phyloP scores from a whole-genome alignment of 1,284 basidiomycete genomes.

The Athelia psychrophila region DNA sequence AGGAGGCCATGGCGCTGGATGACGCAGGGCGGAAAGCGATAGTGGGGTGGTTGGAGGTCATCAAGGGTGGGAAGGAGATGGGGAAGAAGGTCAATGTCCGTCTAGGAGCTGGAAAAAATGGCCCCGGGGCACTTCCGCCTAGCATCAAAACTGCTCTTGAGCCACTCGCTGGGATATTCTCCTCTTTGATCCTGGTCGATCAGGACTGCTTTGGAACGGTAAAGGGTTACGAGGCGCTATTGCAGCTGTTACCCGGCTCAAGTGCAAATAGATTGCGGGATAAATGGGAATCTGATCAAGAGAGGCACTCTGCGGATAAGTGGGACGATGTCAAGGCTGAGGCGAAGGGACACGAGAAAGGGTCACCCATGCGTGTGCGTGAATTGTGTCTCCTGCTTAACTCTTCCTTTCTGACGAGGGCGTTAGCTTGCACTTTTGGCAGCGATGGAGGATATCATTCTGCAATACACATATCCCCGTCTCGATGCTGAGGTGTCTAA shows the following conservation, averaged over 20 bases:
- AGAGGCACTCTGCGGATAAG: conserved; percentile 59
- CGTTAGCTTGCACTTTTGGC: conserved; percentile 33
- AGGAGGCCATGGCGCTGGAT: conserved; percentile 82
- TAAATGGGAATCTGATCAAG: conserved; percentile 63
- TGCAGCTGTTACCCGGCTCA: conserved; percentile 68
- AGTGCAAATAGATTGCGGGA: conserved; percentile 46
- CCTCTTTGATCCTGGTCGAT: conserved; percentile 73
- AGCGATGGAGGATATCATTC: conserved; percentile 82
- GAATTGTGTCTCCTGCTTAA: conserved; percentile 3
- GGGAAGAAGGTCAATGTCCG: conserved; percentile 84
- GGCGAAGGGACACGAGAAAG: conserved; percentile 29
- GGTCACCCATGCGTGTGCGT: conserved; percentile 29
- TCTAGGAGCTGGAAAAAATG: conserved; percentile 14
- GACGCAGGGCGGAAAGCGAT: conserved; percentile 90
- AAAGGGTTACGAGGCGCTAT: conserved; percentile 73
- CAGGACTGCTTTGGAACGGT: conserved; percentile 83
- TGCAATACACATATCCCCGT: conserved; percentile 96
- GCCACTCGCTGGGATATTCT: conserved; percentile 58
- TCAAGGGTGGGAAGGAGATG: conserved; percentile 83
- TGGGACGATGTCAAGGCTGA: conserved; percentile 68
- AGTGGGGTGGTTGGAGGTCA: conserved; percentile 85
- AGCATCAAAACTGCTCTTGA: conserved; percentile 56
- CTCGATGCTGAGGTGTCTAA: conserved; percentile 98
- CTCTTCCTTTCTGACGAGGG: background rate
- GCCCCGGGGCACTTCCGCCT: conserved; percentile 60